These are phyloP conservation scores for Yamadazyma sp. DNA, from an alignment of 1,139 yeast species.

Conservation along the genomic window DNA sequence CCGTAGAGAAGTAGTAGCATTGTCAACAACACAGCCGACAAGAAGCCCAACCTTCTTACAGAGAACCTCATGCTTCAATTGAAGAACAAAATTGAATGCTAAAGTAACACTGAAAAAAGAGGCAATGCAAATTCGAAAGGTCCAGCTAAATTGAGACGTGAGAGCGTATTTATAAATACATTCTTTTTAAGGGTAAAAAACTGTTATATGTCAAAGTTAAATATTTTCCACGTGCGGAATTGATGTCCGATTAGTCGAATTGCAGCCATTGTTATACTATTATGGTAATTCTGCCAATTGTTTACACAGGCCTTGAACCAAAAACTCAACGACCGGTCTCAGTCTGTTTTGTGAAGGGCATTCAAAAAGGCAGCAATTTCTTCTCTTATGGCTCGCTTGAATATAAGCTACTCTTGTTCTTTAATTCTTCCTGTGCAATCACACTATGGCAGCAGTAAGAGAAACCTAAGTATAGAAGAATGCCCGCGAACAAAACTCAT, in stretches of 20 bases:
- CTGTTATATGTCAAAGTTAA: constrained; percentile 3
- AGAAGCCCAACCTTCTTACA: neutral
- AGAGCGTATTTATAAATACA: neutral
- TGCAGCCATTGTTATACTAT: constrained; percentile 1
- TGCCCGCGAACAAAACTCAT: too few relatives aligned
- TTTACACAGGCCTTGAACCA: too few relatives aligned
- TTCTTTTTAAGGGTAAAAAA: neutral
- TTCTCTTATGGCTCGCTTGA: too few relatives aligned
- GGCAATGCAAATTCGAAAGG: too few relatives aligned
- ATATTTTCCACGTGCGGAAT: neutral
- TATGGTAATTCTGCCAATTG: too few relatives aligned
- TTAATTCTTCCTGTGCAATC: too few relatives aligned
- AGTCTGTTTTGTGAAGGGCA: too few relatives aligned
- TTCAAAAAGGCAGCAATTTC: too few relatives aligned
- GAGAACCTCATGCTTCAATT: constrained; percentile 1
- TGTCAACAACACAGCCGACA: neutral
- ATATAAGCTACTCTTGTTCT: too few relatives aligned
- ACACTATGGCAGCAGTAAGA: neutral
- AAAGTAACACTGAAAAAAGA: neutral
- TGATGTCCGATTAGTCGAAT: neutral
- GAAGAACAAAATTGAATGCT: neutral
- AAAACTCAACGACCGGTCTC: too few relatives aligned
- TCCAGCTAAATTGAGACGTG: neutral
- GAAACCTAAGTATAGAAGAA: too few relatives aligned
- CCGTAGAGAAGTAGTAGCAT: neutral